Evolutionary conservation across 2,329 filamentous ascomycete genomes (phyloP), one percentile per base, ranked within the genome.

Genomic region (Chaetomium sp.): DNA sequence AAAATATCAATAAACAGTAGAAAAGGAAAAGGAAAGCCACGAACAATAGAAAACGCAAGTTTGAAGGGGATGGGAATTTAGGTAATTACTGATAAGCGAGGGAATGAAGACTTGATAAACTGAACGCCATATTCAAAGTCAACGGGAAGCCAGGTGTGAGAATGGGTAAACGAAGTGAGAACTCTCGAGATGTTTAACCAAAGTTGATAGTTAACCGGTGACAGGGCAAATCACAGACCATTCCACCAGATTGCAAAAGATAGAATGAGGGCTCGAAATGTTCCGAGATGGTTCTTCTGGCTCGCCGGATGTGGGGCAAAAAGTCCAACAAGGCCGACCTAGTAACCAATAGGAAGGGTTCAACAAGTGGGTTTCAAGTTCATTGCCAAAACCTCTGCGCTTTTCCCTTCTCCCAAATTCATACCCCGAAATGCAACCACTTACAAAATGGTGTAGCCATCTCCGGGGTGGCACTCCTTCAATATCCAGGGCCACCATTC

Each of bases 361-460:
- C 38, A 42, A 16, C 13, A 42, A n/a, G 38, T 42, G 38, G 38
- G 38, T 42, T 42, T 16, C 16, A 42, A 16, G 5, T 42, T 12
- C 9, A n/a, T n/a, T 42, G 38, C 5, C 38, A 42, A 42, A 42
- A 42, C 38, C 38, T 42, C 16, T 29, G 33, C 13, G 38, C 38
- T 5, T n/a, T n/a, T 42, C 16, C 38, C 38, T 42, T 47, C 45
- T 47, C 21, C 21, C n/a, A 21, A 47, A 47, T 23, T 23, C 45
- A 47, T 23, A 47, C 23, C 45, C 45, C n/a, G 49, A 57, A 45
- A 65, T 65, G 63, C 59, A 45, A 59, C 35, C 59, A 5, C 59
- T 65, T 42, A 59, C 59, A 49, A 57, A 29, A 23, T 62, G 54
- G 6, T 62, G 54, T 27, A 58, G 58, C 63, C 58, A 38, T 21